These are phyloP conservation scores for Kernera saxatilis DNA, from an alignment of 345 rosid species.

Conservation along the genomic window DNA sequence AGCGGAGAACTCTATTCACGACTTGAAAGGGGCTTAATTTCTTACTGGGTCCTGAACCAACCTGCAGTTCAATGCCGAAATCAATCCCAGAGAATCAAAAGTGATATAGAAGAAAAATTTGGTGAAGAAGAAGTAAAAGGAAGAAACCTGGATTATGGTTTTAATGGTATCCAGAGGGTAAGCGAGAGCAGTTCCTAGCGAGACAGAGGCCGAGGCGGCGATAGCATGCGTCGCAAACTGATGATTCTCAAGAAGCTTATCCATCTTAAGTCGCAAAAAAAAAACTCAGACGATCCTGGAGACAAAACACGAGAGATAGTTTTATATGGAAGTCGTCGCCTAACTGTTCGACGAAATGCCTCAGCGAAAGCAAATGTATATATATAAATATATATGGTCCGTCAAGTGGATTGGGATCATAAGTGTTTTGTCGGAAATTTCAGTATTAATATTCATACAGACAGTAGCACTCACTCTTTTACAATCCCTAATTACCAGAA, in stretches of 20 bases:
- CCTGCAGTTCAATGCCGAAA: constrained; percentile 39
- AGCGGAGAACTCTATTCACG: constrained; percentile 46
- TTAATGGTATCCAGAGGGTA: constrained; percentile 86
- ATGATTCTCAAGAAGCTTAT: constrained; percentile 52
- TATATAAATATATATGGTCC: background rate
- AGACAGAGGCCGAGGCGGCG: constrained; percentile 69
- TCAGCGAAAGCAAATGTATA: background rate
- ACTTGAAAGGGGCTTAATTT: constrained; percentile 46
- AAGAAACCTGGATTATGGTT: constrained; percentile 67
- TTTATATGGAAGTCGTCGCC: background rate
- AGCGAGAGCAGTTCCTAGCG: constrained; percentile 60
- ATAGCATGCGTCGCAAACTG: constrained; percentile 72
- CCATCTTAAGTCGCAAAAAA: constrained; percentile 12
- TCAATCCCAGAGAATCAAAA: background rate
- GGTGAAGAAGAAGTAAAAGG: background rate
- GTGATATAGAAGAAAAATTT: background rate
- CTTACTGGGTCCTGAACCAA: constrained; percentile 68
- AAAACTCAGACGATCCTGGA: background rate
- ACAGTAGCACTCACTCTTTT: background rate
- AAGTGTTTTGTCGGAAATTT: background rate
- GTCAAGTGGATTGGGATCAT: background rate
- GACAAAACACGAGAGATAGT: background rate
- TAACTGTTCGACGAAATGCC: constrained; percentile 31
- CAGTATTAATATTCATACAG: background rate
- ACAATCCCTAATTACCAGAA: background rate